A percentile compares a stretch with the other conserved stretches of the same genome.
phyloP scores from a whole-genome alignment of 1,284 basidiomycete species.

The Flammula alnicola region DNA sequence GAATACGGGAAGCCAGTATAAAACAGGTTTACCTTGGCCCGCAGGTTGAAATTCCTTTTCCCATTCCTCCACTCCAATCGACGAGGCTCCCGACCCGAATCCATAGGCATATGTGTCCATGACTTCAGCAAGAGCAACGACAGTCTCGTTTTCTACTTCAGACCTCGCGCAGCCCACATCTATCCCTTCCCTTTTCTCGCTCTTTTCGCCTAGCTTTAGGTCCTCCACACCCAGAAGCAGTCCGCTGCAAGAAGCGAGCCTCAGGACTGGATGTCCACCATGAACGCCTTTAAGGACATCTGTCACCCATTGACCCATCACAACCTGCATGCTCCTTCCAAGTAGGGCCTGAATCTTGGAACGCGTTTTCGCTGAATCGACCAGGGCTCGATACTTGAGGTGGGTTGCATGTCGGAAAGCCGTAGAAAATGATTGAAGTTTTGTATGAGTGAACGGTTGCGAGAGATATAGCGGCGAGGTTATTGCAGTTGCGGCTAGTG shows the following conservation, averaged over 20 bases:
- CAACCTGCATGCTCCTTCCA: conserved; percentile 42
- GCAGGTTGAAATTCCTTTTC: conserved; percentile 65
- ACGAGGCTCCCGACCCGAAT: conserved; percentile 20
- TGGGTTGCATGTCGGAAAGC: conserved; percentile 70
- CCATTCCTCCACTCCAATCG: conserved; percentile 50
- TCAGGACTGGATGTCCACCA: conserved; percentile 62
- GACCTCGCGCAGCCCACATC: conserved; percentile 36
- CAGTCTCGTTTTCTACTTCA: conserved; percentile 62
- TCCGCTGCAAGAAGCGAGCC: conserved; percentile 64
- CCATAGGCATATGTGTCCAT: conserved; percentile 59
- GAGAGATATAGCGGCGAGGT: conserved; percentile 60
- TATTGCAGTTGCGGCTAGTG: conserved; percentile 67
- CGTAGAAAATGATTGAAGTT: conserved; percentile 56
- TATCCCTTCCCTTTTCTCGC: conserved; percentile 28
- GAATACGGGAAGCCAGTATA: conserved; percentile 5
- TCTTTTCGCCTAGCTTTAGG: conserved; percentile 37
- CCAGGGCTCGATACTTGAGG: conserved; percentile 48
- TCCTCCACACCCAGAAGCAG: conserved; percentile 67
- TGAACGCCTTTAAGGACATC: conserved; percentile 64
- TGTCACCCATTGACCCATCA: conserved; percentile 56
- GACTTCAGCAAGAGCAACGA: conserved; percentile 72
- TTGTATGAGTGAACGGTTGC: conserved; percentile 50
- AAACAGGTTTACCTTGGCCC: conserved; percentile 39
- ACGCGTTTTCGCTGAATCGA: conserved; percentile 41
- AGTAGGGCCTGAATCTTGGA: conserved; percentile 45